These are phyloP conservation scores for Scenedesmus sp. DNA, from an alignment of 163 green algal genomes.

Conservation along the genomic window DNA sequence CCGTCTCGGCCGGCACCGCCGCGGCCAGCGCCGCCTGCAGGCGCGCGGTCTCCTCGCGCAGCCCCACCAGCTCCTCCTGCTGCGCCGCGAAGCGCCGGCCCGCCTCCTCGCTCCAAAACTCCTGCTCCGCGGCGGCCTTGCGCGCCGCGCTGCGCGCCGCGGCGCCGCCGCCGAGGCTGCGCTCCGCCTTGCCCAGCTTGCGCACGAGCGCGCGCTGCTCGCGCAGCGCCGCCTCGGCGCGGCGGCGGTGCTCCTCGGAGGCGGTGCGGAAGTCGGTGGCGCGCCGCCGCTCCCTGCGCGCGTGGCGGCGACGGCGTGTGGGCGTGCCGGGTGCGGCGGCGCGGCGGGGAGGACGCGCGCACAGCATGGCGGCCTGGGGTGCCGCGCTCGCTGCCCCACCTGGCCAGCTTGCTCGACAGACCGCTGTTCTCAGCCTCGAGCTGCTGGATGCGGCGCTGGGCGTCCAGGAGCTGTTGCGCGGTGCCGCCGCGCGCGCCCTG, in stretches of 20 bases:
- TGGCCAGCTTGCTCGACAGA: constrained; percentile 60
- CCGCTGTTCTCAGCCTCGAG: constrained; percentile 63
- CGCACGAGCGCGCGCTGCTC: constrained; percentile 58
- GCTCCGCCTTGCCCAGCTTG: constrained; percentile 57
- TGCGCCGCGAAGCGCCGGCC: constrained; percentile 65
- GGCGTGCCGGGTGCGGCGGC: too few species aligned
- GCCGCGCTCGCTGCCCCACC: constrained; percentile 44
- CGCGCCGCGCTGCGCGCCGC: constrained; percentile 24
- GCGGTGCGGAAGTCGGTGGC: constrained; percentile 52
- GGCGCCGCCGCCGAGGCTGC: constrained; percentile 43
- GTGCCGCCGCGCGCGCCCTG: constrained; percentile 58
- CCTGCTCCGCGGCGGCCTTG: constrained; percentile 52
- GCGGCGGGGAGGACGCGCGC: too few species aligned
- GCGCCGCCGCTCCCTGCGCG: constrained; percentile 60
- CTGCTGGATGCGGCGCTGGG: constrained; percentile 57
- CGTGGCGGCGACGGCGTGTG: neutral
- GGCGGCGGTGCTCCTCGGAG: constrained; percentile 52
- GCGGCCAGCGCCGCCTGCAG: constrained; percentile 50
- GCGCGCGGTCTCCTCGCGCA: constrained; percentile 55
- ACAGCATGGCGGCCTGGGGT: too few species aligned
- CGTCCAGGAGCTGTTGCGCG: constrained; percentile 69
- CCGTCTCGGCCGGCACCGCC: constrained; percentile 44
- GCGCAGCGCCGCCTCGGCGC: constrained; percentile 52
- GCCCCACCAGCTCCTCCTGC: constrained; percentile 69
- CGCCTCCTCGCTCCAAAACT: constrained; percentile 69